Evolutionary conservation across 306 rosid genomes (phyloP).

Genomic region (Pachyrhizus erosus): DNA sequence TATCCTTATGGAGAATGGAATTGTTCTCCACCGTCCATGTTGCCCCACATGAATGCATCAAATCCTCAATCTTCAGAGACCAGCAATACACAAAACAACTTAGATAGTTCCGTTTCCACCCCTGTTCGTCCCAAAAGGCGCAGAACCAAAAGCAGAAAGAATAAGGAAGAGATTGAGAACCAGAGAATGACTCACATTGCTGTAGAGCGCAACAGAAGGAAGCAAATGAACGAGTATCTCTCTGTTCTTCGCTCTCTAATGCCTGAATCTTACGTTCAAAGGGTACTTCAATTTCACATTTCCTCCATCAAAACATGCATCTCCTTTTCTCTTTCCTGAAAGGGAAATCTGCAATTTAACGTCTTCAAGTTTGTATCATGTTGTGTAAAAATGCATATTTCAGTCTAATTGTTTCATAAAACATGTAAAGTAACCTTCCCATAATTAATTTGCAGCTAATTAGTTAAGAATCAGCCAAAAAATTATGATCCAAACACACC

Average conservation of each 20-base stretch:
- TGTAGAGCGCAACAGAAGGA: conserved; percentile 91
- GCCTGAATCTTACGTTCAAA: conserved; percentile 92
- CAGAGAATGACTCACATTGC: conserved; percentile 99
- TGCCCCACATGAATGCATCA: conserved; percentile 39
- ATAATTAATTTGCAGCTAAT: not conserved
- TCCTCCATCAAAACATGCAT: not conserved
- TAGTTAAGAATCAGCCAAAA: not conserved
- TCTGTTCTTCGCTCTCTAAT: conserved; percentile 85
- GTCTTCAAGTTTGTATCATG: not conserved
- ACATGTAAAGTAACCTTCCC: not conserved
- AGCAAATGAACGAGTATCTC: conserved; percentile 95
- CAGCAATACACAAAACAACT: conserved; percentile 38
- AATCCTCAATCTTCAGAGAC: conserved; percentile 50
- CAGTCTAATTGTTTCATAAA: not conserved
- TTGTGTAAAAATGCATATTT: not conserved
- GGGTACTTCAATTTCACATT: conserved; percentile 56
- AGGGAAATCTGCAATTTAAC: not conserved
- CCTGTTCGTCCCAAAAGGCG: conserved; percentile 69
- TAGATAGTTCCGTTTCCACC: conserved; percentile 41
- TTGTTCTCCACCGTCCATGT: conserved; percentile 46
- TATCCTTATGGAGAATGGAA: conserved; percentile 47
- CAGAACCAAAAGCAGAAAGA: conserved; percentile 68
- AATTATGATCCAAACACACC: not conserved
- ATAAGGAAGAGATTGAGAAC: conserved; percentile 89
- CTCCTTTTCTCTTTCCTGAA: not conserved